Conservation (phyloP, 768 basidiomycete genomes). For the Amanita subjunquillea region DNA sequence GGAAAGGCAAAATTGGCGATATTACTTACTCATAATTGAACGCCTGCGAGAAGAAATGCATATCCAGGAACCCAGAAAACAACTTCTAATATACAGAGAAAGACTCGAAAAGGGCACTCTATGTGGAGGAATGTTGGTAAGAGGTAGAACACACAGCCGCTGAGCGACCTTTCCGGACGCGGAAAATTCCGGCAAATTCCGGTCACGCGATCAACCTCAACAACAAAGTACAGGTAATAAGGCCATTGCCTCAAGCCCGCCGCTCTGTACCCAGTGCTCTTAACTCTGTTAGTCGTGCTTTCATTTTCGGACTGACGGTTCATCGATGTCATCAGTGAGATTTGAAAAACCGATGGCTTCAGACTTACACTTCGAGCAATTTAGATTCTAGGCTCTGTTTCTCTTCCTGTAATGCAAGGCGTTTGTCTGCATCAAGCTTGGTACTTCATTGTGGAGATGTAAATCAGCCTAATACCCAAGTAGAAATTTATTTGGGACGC, state of each 20-base stretch:
- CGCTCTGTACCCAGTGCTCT: slow-evolving; percentile 18
- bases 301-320: slow-evolving; percentile 64
- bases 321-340: background rate
- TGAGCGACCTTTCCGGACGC: background rate
- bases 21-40: slow-evolving; percentile 72
- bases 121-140: background rate
- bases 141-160: background rate
- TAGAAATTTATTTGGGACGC: slow-evolving; percentile 19
- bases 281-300: slow-evolving; percentile 63
- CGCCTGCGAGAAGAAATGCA: slow-evolving; percentile 85
- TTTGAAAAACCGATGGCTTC: background rate
- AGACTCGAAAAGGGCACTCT: background rate
- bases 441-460: slow-evolving; percentile 39
- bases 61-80: slow-evolving; percentile 15
- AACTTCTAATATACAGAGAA: background rate
- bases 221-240: background rate
- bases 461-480: background rate
- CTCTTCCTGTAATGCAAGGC: slow-evolving; percentile 88
- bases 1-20: slow-evolving; percentile 2
- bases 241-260: background rate
- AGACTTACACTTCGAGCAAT: slow-evolving; percentile 76
- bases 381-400: slow-evolving; percentile 83
- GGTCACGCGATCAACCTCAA: slow-evolving; percentile 1
- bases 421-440: slow-evolving; percentile 80
- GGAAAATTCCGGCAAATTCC: background rate